Evolutionary conservation across 1,284 basidiomycete species (phyloP), one percentile per base, ranked within the genome.

Genomic region (Psilocybe mexicana): DNA sequence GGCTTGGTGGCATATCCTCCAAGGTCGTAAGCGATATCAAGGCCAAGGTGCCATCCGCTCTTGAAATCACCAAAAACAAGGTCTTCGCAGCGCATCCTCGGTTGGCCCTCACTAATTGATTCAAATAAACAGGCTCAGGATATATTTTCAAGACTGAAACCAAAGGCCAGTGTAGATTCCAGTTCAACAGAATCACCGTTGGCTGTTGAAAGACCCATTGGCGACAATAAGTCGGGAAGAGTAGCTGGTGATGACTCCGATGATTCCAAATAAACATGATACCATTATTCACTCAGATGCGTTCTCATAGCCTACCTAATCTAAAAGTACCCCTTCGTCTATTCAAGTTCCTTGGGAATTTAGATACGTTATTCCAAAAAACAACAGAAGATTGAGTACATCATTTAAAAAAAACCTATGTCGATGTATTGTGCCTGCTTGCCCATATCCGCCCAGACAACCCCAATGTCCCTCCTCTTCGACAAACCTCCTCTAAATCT

Each of bases 401-500:
- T 46, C 18, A 57, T 36, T 42, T 40, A 43, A 12, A 33, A 33
- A 51, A 11, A 10, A 33, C 23, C 38, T 60, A 58, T 47, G 52
- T 48, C 23, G 55, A 43, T 40, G 49, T 49, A 11, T 60, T 51
- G 52, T 55, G 56, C 12, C 61, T 59, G 48, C 70, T 74, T 26
- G 74, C 72, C 80, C 80, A 82, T 24, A 82, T 70, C 42, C 77
- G 69, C 6, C 80, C 80, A 38, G 79, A 63, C 56, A 82, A 67
- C 8, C 80, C 77, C 46, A 81, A 71, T 3, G 72, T 71, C 7
- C 82, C 79, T 67, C 86, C 77, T 65, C 86, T 70, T 25, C 80
- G 72, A 60, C 74, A 78, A 35, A 78, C 74, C 59, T 81, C 79
- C 61, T 81, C 80, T 55, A 86, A 63, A n/a, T 70, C 70, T 42